These are phyloP conservation scores for Nicotiana benthamiana DNA, from an alignment of 257 asterid species.

Conservation along the genomic window DNA sequence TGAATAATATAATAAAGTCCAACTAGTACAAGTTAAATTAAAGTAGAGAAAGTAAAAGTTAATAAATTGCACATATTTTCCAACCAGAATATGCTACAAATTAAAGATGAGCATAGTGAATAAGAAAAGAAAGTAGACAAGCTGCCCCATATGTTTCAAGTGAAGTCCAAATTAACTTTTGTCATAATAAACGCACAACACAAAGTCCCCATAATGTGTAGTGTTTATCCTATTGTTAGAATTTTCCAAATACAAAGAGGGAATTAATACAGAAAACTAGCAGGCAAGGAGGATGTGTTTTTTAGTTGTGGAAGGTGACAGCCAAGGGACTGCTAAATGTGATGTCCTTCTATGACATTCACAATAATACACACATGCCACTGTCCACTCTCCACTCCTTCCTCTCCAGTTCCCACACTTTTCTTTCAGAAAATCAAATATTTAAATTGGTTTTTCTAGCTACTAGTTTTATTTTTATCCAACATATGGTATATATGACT, in stretches of 20 bases:
- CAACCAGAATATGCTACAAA: not conserved
- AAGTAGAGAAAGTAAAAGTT: not conserved
- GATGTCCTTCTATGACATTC: conserved; percentile 13
- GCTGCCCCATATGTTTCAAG: not conserved
- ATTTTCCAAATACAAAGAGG: not conserved
- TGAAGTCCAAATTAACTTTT: not conserved
- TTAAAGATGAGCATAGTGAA: not conserved
- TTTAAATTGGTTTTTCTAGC: not conserved
- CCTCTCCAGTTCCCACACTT: not conserved
- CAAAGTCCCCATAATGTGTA: not conserved
- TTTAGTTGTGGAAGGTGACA: not conserved
- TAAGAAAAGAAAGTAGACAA: not conserved
- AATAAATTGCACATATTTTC: not conserved
- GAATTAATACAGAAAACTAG: not conserved
- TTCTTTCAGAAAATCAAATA: not conserved
- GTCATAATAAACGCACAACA: not conserved
- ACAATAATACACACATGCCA: conserved; percentile 14
- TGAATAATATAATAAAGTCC: not conserved
- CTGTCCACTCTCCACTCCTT: not conserved
- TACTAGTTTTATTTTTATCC: not conserved
- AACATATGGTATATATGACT: not conserved
- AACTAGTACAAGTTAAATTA: not conserved
- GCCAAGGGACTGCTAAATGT: conserved; percentile 12
- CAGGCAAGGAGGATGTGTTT: not conserved
- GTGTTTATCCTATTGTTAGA: not conserved